Percentiles rank a stretch among this genome's conserved stretches.
Evolutionary conservation across 225 moss, liverwort and hornwort species (phyloP).

Genomic region (Bryoerythrophyllum caledonicum): DNA sequence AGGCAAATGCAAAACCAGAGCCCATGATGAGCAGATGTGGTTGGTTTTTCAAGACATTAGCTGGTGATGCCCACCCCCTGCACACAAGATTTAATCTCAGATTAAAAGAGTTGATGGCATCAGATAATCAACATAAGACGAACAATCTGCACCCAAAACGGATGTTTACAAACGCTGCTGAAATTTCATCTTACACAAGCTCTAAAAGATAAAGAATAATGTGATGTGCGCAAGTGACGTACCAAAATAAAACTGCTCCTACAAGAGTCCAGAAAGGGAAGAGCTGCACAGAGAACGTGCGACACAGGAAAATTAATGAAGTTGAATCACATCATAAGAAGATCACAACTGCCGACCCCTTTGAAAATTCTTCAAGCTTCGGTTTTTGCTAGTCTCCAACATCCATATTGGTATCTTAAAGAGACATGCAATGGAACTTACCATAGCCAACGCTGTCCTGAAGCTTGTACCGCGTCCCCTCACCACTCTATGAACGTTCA

Average conservation of each 20-base stretch:
- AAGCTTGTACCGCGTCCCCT: conserved; percentile 68
- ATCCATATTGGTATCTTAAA: not conserved
- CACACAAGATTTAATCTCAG: conserved; percentile 21
- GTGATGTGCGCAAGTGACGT: conserved; percentile 18
- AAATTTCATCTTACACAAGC: not conserved
- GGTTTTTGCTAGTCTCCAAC: no score
- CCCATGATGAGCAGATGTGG: conserved; percentile 84
- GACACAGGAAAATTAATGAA: not conserved
- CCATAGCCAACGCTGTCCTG: conserved; percentile 83
- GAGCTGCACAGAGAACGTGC: conserved; percentile 51
- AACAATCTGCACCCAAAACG: not conserved
- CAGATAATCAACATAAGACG: not conserved
- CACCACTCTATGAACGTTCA: conserved; percentile 72
- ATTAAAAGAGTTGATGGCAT: not conserved
- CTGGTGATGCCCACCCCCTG: conserved; percentile 84
- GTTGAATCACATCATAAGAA: not conserved
- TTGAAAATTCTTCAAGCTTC: no score
- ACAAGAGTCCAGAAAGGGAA: conserved; percentile 71
- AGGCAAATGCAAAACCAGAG: conserved; percentile 88
- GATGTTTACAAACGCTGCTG: not conserved
- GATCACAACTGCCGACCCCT: no score
- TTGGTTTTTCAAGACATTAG: conserved; percentile 69
- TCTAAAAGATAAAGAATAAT: not conserved
- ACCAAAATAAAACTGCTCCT: conserved; percentile 73
- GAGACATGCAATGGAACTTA: conserved; percentile 32